Base-by-base conservation (phyloP, 257 asterid species). In the Solanum chmielewskii region DNA sequence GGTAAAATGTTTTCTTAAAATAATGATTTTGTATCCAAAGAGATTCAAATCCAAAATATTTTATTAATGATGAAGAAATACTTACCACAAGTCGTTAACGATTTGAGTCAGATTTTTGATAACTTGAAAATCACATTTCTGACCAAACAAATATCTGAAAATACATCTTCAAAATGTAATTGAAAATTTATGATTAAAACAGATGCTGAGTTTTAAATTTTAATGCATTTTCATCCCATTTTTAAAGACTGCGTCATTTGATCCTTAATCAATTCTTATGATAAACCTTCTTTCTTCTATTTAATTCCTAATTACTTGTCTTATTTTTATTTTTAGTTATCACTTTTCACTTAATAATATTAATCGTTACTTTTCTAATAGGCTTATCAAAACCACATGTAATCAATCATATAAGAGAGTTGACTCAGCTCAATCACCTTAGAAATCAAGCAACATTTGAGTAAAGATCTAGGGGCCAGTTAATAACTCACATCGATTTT, bases 11-110 rank as follows among this genome's bases (percentile, higher is more conserved):
- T 49, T 5, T 3, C 3, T 5, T 5, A 49, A 49, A 49, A 49
- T 15, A 15, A 20, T 2, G 0, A 49, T 2, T 15, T 3, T 49
- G 8, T 15, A 49, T 49, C 1, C 1, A 0, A 6, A 0, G 0
- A 1, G 14, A 15, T 8, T 49, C 2, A 2, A 49, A 49, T 16
- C 3, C 59, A 2, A 49, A 15, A 49, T 1, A 0, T 47, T 1
- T 47, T 7, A 47, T 49, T 49, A 49, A 15, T 49, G 1, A 49
- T 49, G 9, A 49, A 49, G 9, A 49, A 49, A 20, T 49, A 49
- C 59, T 49, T 1, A 49, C 3, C 20, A 5, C 59, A 15, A 1
- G 21, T 49, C 3, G 0, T 20, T 20, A 49, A 45, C 15, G 16
- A 45, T 45, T 45, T 45, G 52, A 21, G 12, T 62, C 15, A 62